Evolutionary conservation across 2,329 filamentous ascomycete genomes (phyloP).

Genomic region (Polytolypa hystricis): DNA sequence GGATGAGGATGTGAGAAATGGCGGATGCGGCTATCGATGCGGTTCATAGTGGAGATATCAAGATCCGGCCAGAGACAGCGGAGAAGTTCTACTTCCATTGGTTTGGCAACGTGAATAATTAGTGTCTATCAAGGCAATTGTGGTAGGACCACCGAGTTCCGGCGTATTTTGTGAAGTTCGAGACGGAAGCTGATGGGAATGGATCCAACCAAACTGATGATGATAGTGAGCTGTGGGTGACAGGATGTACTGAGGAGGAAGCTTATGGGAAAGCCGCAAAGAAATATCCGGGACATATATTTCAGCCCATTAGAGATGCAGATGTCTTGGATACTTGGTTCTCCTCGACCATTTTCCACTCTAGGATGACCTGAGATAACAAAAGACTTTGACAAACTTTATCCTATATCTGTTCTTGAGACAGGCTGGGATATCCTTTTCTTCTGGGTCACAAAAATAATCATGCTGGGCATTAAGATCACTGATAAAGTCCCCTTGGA

Average conservation of each 20-base stretch:
- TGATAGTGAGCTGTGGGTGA: constrained; percentile 53
- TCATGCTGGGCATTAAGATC: constrained; percentile 74
- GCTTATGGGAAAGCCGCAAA: constrained; percentile 62
- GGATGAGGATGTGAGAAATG: constrained; percentile 74
- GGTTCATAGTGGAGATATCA: constrained; percentile 63
- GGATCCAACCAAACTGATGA: constrained; percentile 20
- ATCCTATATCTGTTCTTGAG: constrained; percentile 70
- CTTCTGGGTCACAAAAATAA: constrained; percentile 85
- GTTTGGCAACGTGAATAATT: constrained; percentile 72
- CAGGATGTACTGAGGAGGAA: constrained; percentile 61
- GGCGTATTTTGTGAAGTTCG: constrained; percentile 66
- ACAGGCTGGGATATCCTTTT: constrained; percentile 85
- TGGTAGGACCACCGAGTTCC: constrained; percentile 90
- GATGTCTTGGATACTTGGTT: constrained; percentile 90
- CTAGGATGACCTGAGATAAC: constrained; percentile 73
- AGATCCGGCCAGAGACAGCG: constrained; percentile 63
- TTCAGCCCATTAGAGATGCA: constrained; percentile 63
- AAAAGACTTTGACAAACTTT: constrained; percentile 60
- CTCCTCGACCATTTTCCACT: constrained; percentile 78
- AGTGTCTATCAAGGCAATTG: constrained; percentile 76
- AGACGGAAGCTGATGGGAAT: constrained; percentile 45
- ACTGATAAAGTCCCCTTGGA: constrained; percentile 75
- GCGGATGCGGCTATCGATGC: constrained; percentile 62
- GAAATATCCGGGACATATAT: constrained; percentile 62
- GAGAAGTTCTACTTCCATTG: constrained; percentile 70